A percentile compares a stretch with the other conserved stretches of the same genome.
These are phyloP conservation scores for Ophiostoma perfectum DNA, from an alignment of 2,329 filamentous ascomycete species.

Conservation along the genomic window DNA sequence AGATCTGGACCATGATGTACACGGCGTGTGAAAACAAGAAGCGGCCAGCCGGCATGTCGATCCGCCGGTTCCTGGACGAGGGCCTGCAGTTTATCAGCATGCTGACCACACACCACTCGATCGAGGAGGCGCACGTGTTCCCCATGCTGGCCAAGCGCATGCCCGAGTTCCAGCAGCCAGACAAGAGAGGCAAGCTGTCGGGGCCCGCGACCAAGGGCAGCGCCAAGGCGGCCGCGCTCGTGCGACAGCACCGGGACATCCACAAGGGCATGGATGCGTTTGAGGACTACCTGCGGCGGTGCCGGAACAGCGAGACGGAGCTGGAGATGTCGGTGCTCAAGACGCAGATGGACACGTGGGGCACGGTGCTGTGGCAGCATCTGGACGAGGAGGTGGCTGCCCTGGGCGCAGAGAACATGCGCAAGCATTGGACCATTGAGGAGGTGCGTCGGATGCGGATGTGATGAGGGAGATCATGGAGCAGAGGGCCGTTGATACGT, in stretches of 20 bases:
- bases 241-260: conserved; percentile 72
- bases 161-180: conserved; percentile 61
- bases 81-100: conserved; percentile 66
- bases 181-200: conserved; percentile 16
- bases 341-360: conserved; percentile 70
- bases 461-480: conserved; percentile 35
- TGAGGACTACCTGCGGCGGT: conserved; percentile 59
- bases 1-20: conserved; percentile 67
- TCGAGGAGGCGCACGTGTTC: conserved; percentile 79
- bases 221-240: conserved; percentile 51
- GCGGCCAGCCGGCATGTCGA: conserved; percentile 58
- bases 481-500: too few species aligned
- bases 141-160: conserved; percentile 70
- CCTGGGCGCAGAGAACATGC: conserved; percentile 81
- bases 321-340: conserved; percentile 56
- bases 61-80: conserved; percentile 61
- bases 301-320: conserved; percentile 57
- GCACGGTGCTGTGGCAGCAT: conserved; percentile 72
- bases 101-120: conserved; percentile 71
- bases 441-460: conserved; percentile 59
- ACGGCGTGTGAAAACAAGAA: conserved; percentile 54
- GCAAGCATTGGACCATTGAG: conserved; percentile 69
- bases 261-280: conserved; percentile 68
- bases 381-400: conserved; percentile 77
- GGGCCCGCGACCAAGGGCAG: conserved; percentile 12